These are phyloP conservation scores for Trametes cinnabarina DNA, from an alignment of 768 basidiomycete species.

Conservation along the genomic window DNA sequence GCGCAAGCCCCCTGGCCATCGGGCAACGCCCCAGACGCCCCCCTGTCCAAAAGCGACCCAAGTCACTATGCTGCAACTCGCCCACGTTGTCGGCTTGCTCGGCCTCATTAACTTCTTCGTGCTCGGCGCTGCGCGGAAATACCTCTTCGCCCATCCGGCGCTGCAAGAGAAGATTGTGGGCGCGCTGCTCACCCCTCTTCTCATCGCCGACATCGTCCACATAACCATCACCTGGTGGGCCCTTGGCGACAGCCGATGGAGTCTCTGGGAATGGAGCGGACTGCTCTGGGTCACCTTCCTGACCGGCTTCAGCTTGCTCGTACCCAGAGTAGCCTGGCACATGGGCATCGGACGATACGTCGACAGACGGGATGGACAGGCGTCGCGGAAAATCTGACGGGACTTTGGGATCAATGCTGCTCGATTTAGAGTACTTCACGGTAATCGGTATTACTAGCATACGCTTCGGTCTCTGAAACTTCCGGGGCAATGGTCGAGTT, in stretches of 20 bases:
- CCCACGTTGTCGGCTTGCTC: conserved; percentile 72
- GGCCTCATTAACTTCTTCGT: conserved; percentile 70
- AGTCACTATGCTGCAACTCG: conserved; percentile 73
- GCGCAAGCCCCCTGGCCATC: conserved; percentile 72
- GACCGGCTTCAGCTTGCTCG: conserved; percentile 60
- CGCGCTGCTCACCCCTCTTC: conserved; percentile 63
- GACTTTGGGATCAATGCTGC: neutral
- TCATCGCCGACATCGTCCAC: conserved; percentile 68
- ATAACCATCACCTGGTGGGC: conserved; percentile 71
- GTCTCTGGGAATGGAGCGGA: conserved; percentile 58
- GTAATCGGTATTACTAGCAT: conserved; percentile 14
- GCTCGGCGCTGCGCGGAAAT: conserved; percentile 56
- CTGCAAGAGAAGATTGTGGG: conserved; percentile 71
- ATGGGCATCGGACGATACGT: conserved; percentile 73
- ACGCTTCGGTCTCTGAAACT: neutral
- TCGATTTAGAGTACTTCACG: neutral
- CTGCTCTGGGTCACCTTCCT: conserved; percentile 69
- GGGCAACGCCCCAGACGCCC: conserved; percentile 43
- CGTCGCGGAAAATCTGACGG: conserved; percentile 18
- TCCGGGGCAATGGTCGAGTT: neutral
- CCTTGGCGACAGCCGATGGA: conserved; percentile 67
- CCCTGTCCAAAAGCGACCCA: conserved; percentile 59
- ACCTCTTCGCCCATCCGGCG: conserved; percentile 56
- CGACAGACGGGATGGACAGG: conserved; percentile 54
- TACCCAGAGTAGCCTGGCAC: conserved; percentile 74